Evolutionary conservation across 1,284 basidiomycete species (phyloP), one percentile per base, ranked within the genome.

Genomic region (Inonotus obliquus): DNA sequence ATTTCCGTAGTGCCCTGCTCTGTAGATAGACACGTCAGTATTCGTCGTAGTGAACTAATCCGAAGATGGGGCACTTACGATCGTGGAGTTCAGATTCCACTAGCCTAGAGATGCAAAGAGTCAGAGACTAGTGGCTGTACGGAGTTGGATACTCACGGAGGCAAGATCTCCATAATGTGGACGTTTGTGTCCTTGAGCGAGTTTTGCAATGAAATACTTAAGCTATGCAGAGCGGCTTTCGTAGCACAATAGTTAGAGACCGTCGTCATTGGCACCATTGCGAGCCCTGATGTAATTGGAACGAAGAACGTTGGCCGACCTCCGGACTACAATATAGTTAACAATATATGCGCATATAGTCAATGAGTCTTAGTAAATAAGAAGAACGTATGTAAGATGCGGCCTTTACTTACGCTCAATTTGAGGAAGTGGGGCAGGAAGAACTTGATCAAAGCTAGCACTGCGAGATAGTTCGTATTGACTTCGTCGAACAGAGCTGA

Each of bases 31-130:
- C 3, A 23, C 60, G 21, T 61, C 54, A 39, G 63, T 11, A 52
- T 25, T 54, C 21, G 35, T 27, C 27, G 37, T 56, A 35, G 62
- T 54, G 13, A 41, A 44, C 11, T 52, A 51, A 52, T 17, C 41
- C 29, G 39, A 21, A 44, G 19, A 11, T n/a, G 17, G 13, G 17
- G 14, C 17, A 68, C 79, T 67, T 68, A 83, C 83, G 74, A 63
- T 86, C 84, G 67, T 88, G 85, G 29, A 87, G 73, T 66, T 87
- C 85, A 5, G 85, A 86, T 71, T 86, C 83, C 11, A 84, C 82
- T 1, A 86, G 74, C 4, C 83, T 84, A 14, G 19, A 17, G 2
- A n/a, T n/a, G 19, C 19, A 44, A 21, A 21, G n/a, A 44, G 14
- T 14, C 7, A 44, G 41, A 60, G 53, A 35, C 41, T 21, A 21